These are phyloP conservation scores for Grigorovia humatica DNA, from an alignment of 805 yeast genomes.

Conservation along the genomic window DNA sequence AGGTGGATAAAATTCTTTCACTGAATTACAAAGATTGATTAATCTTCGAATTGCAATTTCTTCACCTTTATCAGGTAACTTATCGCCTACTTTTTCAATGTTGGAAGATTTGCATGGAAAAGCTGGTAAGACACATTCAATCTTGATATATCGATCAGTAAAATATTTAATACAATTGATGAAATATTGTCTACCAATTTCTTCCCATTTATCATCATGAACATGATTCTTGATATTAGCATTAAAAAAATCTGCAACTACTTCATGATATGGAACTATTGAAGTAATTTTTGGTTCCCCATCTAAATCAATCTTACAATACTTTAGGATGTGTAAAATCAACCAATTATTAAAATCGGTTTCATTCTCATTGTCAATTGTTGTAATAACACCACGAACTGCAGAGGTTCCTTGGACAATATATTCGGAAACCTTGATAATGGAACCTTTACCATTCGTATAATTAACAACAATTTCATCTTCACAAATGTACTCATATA, in stretches of 20 bases:
- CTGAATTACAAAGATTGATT: conserved; percentile 25
- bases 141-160: conserved; percentile 36
- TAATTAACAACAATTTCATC: conserved; percentile 11
- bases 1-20: conserved; percentile 38
- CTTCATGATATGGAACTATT: conserved; percentile 16
- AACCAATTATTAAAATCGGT: conserved; percentile 31
- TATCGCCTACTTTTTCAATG: conserved; percentile 38
- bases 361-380: conserved; percentile 20
- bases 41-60: conserved; percentile 33
- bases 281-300: conserved; percentile 8
- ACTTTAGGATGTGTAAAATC: conserved; percentile 28
- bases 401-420: conserved; percentile 23
- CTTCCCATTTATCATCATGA: conserved; percentile 39
- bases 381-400: conserved; percentile 32
- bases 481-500: conserved; percentile 15
- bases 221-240: conserved; percentile 38
- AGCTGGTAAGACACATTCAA: conserved; percentile 53
- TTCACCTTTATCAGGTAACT: conserved; percentile 46
- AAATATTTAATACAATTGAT: conserved; percentile 36
- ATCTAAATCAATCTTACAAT: conserved; percentile 25
- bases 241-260: conserved; percentile 37
- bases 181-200: conserved; percentile 36
- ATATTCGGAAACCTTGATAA: conserved; percentile 28
- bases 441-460: conserved; percentile 11
- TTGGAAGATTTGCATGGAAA: conserved; percentile 60